These are phyloP conservation scores for Tylopilus sp. DNA, from an alignment of 768 basidiomycete genomes.

Conservation along the genomic window DNA sequence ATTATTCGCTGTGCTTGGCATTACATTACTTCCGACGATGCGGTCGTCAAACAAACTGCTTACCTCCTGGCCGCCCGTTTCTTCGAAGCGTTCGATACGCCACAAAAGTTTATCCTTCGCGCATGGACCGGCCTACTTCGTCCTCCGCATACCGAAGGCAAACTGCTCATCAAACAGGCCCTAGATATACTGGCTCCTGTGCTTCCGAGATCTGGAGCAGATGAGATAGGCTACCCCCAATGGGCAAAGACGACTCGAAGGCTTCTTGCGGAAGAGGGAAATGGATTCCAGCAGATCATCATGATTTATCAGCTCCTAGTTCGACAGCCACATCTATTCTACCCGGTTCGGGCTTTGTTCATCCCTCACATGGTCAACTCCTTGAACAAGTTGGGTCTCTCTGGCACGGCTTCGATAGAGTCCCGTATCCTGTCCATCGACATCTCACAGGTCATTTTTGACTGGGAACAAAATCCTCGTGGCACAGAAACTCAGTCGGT, in stretches of 20 bases:
- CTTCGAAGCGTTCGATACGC: conserved; percentile 84
- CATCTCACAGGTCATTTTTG: conserved; percentile 85
- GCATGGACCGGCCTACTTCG: conserved; percentile 90
- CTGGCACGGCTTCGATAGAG: conserved; percentile 65
- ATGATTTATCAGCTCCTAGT: conserved; percentile 90
- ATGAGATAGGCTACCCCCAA: conserved; percentile 54
- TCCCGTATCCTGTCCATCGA: conserved; percentile 87
- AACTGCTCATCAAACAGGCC: conserved; percentile 77
- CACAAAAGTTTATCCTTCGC: conserved; percentile 84
- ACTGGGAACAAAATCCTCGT: conserved; percentile 79
- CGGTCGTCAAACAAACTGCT: conserved; percentile 88
- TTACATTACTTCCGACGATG: conserved; percentile 81
- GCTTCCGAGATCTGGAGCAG: conserved; percentile 62
- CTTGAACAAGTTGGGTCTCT: conserved; percentile 83
- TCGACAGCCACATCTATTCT: conserved; percentile 88
- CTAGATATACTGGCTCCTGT: conserved; percentile 83
- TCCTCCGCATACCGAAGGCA: conserved; percentile 73
- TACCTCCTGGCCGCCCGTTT: conserved; percentile 90
- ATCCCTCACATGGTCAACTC: conserved; percentile 92
- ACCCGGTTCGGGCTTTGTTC: conserved; percentile 87
- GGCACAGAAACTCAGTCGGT: conserved; percentile 23
- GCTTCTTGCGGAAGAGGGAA: conserved; percentile 85
- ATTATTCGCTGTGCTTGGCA: conserved; percentile 94
- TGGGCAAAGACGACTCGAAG: conserved; percentile 90
- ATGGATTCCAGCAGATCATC: conserved; percentile 62